phyloP scores from a whole-genome alignment of 108 stramenopile genomes.

The Schizochytrium sp. region DNA sequence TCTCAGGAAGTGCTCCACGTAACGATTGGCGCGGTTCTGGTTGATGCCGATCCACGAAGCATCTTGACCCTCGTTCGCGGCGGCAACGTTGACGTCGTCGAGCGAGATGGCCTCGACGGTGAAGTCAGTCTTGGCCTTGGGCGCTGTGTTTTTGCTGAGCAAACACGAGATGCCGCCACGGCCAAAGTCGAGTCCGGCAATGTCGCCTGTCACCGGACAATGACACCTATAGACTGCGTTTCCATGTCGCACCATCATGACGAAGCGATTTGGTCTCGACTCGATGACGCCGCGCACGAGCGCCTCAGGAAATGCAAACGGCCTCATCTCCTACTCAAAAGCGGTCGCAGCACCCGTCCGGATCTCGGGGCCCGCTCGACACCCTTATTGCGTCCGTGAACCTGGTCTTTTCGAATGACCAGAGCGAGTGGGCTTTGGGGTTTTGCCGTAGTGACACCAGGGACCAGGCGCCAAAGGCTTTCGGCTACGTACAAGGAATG shows the following conservation, averaged over 20 bases:
- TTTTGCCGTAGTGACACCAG: no score
- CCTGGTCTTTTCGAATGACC: no score
- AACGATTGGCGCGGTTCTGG: constrained; percentile 14
- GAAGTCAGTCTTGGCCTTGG: neutral
- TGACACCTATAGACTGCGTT: neutral
- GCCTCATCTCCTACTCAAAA: neutral
- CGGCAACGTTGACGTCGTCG: neutral
- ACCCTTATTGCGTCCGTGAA: no score
- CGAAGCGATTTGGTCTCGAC: neutral
- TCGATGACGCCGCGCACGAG: neutral
- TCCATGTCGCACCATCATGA: neutral
- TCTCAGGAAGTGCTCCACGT: neutral
- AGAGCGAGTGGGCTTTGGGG: no score
- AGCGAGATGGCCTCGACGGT: constrained; percentile 11
- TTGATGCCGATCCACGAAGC: neutral
- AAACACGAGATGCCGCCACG: neutral
- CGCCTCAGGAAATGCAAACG: neutral
- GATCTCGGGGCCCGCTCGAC: neutral
- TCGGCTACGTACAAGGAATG: no score
- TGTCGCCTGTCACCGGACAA: constrained; percentile 2
- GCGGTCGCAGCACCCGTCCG: neutral
- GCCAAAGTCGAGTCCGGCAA: neutral
- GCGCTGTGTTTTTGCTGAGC: neutral
- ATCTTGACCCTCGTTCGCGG: neutral
- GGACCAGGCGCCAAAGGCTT: no score